Evolutionary conservation across 345 rosid species (phyloP).

Genomic region (Brassica nigra): DNA sequence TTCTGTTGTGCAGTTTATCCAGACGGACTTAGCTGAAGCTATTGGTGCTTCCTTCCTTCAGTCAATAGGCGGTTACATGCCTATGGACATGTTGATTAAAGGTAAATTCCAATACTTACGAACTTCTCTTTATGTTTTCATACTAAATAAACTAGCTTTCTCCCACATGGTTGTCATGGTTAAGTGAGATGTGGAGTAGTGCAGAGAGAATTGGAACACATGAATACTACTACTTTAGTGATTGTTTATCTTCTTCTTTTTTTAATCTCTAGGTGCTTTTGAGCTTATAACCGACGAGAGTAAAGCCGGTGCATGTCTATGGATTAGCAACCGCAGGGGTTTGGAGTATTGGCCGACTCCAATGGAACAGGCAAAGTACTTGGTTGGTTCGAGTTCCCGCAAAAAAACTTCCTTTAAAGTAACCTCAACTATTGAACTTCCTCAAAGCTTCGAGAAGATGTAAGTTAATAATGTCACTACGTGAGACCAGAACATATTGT

Average conservation of each 20-base stretch:
- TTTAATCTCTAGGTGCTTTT: conserved; percentile 66
- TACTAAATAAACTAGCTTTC: not conserved
- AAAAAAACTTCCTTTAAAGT: conserved; percentile 45
- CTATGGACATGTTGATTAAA: conserved; percentile 74
- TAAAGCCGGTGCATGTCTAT: conserved; percentile 86
- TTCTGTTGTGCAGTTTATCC: conserved; percentile 66
- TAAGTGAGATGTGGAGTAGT: not conserved
- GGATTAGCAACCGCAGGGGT: conserved; percentile 90
- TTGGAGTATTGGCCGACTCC: conserved; percentile 93
- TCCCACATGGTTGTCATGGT: conserved; percentile 4
- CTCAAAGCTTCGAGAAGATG: conserved; percentile 80
- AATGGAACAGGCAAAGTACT: conserved; percentile 68
- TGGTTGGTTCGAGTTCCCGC: conserved; percentile 49
- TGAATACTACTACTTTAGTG: not conserved
- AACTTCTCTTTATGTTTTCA: not conserved
- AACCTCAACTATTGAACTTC: conserved; percentile 56
- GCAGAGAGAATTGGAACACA: not conserved
- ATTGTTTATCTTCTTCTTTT: not conserved
- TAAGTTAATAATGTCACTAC: conserved; percentile 46
- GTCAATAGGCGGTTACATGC: conserved; percentile 70
- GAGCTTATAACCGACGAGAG: conserved; percentile 82
- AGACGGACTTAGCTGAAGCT: conserved; percentile 59
- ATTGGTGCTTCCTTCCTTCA: conserved; percentile 39
- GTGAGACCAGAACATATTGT: conserved; percentile 19
- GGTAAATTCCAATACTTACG: conserved; percentile 46